phyloP scores from a whole-genome alignment of 192 early-diverging fungal species.

The Nowakowskiella sp. region DNA sequence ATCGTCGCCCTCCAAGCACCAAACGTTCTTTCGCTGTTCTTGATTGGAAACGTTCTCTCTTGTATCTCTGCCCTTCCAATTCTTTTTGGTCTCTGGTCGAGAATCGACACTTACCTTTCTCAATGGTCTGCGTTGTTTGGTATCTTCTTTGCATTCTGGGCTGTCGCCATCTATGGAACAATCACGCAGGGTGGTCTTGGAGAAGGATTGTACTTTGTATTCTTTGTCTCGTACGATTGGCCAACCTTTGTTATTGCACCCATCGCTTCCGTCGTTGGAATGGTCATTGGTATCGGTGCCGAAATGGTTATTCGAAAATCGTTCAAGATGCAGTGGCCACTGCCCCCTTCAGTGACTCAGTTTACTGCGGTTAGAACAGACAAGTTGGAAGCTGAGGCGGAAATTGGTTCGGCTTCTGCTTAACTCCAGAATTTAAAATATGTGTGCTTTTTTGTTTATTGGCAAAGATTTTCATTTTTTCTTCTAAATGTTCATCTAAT shows the following conservation, averaged over 20 bases:
- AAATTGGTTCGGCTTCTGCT: too few species aligned
- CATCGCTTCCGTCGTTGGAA: slow-evolving; percentile 19
- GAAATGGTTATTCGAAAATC: slow-evolving; percentile 12
- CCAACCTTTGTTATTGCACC: slow-evolving; percentile 23
- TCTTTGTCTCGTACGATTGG: slow-evolving; percentile 23
- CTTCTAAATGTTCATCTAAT: too few species aligned
- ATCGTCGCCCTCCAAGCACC: slow-evolving; percentile 16
- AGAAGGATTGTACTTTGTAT: background rate
- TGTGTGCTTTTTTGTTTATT: too few species aligned
- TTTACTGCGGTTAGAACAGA: too few species aligned
- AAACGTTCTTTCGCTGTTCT: slow-evolving; percentile 25
- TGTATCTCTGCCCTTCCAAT: slow-evolving; percentile 23
- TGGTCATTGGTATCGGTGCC: slow-evolving; percentile 11
- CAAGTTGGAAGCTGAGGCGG: too few species aligned
- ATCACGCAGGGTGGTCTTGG: background rate
- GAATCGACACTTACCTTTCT: slow-evolving; percentile 21
- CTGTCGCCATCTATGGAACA: slow-evolving; percentile 4
- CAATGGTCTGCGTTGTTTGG: slow-evolving; percentile 22
- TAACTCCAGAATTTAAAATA: too few species aligned
- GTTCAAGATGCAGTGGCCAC: background rate
- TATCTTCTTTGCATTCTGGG: slow-evolving; percentile 23
- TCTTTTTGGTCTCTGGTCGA: slow-evolving; percentile 23
- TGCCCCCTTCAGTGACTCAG: too few species aligned
- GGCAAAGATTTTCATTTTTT: too few species aligned
- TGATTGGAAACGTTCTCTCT: slow-evolving; percentile 32